Base-by-base conservation (phyloP, 2,329 filamentous ascomycete genomes). In the Trichoderma arundinaceum region DNA sequence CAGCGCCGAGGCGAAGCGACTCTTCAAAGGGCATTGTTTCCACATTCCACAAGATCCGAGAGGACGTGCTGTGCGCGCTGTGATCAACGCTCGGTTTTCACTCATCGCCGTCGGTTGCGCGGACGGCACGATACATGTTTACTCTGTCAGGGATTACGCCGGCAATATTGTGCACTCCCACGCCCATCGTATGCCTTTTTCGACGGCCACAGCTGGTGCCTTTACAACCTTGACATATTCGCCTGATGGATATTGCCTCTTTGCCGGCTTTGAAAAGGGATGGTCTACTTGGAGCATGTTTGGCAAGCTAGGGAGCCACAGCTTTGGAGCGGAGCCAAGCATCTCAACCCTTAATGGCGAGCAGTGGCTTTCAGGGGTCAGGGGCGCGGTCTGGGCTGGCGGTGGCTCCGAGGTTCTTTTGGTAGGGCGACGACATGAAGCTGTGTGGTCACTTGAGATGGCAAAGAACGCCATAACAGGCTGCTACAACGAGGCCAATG, bases 271-370 rank as follows among this genome's bases (percentile, higher is more conserved):
- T 74, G 90, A 95, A 72, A 88, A 90, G 66, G 96, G 95, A 0
- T 99, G 95, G 95, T 90, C 92, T 4, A 94, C 89, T 53, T 99
- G 94, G 94, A 98, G 94, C 75, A 95, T 98, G 43, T 99, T 96
- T 77, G 95, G 95, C 39, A 97, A 97, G 77, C 85, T 90, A 2
- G 90, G 93, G 13, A 93, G 90, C 64, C 92, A 88, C 71, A 97
- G 92, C 74, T 98, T 98, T 75, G 83, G 85, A 7, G 83, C 86
- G 12, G 91, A 96, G 71, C 81, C 82, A 32, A 78, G 80, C 2
- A 81, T 92, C 43, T 87, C 89, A 2, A 79, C 84, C 56, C 79
- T 80, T 7, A 94, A 95, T 72, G 85, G 84, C 33, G 94, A 99
- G 74, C 84, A 86, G 51, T 98, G 94, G 92, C 82, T 98, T n/a